Evolutionary conservation across 306 rosid species (phyloP).

Genomic region (Senna tora): DNA sequence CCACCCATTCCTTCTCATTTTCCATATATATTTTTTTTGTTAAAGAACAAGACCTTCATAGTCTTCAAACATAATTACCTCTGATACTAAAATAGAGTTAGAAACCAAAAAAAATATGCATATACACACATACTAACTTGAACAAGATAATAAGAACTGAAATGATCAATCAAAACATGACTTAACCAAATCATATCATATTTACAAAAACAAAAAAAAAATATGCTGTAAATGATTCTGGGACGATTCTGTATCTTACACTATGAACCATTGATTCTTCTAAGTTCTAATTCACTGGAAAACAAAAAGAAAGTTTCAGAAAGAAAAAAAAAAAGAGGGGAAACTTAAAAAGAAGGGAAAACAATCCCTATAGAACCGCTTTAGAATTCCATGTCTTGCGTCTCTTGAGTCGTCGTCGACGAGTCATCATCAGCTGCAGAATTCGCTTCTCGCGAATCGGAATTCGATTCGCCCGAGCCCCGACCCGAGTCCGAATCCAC

Average conservation of each 20-base stretch:
- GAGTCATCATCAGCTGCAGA: constrained; percentile 10
- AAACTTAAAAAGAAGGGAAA: neutral
- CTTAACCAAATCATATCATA: neutral
- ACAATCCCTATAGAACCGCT: neutral
- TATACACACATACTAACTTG: neutral
- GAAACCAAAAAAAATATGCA: too few species aligned
- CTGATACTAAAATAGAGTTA: too few species aligned
- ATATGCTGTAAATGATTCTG: neutral
- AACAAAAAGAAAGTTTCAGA: too few species aligned
- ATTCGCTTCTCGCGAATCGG: neutral
- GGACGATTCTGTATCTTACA: neutral
- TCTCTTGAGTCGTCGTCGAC: constrained; percentile 18
- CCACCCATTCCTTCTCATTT: too few species aligned
- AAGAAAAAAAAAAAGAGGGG: too few species aligned
- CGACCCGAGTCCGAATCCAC: constrained; percentile 12
- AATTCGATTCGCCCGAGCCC: neutral
- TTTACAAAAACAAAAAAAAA: neutral
- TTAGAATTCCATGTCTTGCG: constrained; percentile 13
- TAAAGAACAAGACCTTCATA: too few species aligned
- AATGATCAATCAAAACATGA: neutral
- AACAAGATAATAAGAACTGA: neutral
- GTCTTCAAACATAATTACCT: too few species aligned
- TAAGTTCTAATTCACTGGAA: neutral
- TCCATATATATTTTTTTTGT: too few species aligned
- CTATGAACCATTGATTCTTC: neutral